Percentiles rank a stretch among this genome's conserved stretches.
Conservation (phyloP, 1,284 basidiomycete species). For the Boletellus deceptivus region DNA sequence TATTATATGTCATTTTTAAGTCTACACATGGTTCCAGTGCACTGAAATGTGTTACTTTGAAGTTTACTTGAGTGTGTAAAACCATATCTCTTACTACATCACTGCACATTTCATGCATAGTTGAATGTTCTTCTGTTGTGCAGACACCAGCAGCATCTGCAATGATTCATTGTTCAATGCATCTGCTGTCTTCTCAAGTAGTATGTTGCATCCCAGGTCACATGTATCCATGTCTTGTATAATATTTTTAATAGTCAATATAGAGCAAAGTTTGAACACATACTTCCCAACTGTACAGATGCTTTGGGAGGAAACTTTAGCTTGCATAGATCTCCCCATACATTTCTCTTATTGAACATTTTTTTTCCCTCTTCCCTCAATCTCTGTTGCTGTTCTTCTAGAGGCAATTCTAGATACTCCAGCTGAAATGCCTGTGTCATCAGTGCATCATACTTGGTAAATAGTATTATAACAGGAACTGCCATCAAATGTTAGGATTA, state of each 20-base stretch:
- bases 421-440: neutral
- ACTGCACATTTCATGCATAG: neutral
- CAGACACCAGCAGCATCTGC: neutral
- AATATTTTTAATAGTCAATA: no score
- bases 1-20: neutral
- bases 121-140: neutral
- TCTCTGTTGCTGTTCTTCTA: no score
- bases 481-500: neutral
- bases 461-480: constrained; percentile 1
- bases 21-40: neutral
- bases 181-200: no score
- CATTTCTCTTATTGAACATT: no score
- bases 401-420: no score
- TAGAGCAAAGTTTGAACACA: no score
- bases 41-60: neutral
- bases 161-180: neutral
- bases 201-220: neutral
- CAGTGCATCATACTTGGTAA: neutral
- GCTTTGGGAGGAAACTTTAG: neutral
- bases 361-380: no score
- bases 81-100: neutral
- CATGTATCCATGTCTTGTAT: no score
- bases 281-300: neutral
- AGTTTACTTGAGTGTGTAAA: neutral
- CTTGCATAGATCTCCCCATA: neutral